phyloP scores from a whole-genome alignment of 1,284 basidiomycete genomes.

The Microbotryum violaceum region DNA sequence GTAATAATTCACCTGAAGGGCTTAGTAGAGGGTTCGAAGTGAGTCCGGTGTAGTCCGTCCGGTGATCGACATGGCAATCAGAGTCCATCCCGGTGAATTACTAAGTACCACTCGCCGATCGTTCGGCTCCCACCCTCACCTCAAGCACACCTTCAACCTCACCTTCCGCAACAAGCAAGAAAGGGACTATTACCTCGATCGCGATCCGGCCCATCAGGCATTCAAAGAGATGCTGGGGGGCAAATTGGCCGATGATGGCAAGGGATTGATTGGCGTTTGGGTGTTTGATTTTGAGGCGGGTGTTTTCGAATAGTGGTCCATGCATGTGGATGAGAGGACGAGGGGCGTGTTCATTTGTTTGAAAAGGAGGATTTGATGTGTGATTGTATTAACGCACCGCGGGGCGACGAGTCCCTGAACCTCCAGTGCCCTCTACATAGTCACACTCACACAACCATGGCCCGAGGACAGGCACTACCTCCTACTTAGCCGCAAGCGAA shows the following conservation, averaged over 20 bases:
- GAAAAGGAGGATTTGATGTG: too few relatives aligned
- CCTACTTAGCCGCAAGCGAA: too few relatives aligned
- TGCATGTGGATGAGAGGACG: too few relatives aligned
- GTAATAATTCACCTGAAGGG: constrained; percentile 8
- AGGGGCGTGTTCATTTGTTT: too few relatives aligned
- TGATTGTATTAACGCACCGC: too few relatives aligned
- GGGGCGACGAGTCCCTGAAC: too few relatives aligned
- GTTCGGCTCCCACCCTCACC: not conserved
- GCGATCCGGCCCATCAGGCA: constrained; percentile 12
- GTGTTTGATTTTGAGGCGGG: constrained; percentile 25
- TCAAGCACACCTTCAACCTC: constrained; percentile 17
- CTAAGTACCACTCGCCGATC: too few relatives aligned
- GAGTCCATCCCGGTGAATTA: too few relatives aligned
- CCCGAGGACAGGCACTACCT: too few relatives aligned
- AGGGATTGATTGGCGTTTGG: not conserved
- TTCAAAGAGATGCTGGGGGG: constrained; percentile 16
- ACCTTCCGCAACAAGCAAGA: constrained; percentile 7
- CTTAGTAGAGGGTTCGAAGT: constrained; percentile 12
- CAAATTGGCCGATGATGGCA: not conserved
- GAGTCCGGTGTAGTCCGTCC: not conserved
- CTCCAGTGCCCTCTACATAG: too few relatives aligned
- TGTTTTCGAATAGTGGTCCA: constrained; percentile 1
- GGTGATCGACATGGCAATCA: too few relatives aligned
- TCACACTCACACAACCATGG: too few relatives aligned
- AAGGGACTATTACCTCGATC: constrained; percentile 14